phyloP scores from a whole-genome alignment of 2,329 filamentous ascomycete species.

The Sordariomycetes sp. region DNA sequence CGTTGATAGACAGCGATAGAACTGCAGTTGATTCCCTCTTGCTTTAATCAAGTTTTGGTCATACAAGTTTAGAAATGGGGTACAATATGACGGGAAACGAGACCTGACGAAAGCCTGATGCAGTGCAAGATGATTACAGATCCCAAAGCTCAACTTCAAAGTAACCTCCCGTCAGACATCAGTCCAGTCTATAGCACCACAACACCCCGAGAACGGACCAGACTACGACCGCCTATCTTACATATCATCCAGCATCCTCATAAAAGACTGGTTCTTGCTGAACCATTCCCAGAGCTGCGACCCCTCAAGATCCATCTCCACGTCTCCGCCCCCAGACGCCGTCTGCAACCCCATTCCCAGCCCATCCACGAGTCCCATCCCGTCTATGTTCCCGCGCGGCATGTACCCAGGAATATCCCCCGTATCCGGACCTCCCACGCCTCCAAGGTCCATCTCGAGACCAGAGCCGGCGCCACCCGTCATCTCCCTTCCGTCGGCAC shows the following conservation, averaged over 20 bases:
- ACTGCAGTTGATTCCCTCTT: no score
- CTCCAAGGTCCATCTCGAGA: neutral
- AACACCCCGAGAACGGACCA: neutral
- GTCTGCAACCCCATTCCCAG: neutral
- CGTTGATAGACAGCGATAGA: no score
- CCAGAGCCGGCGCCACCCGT: neutral
- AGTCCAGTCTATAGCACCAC: no score
- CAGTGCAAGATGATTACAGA: no score
- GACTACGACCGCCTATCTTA: neutral
- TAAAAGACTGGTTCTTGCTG: slow-evolving; percentile 9
- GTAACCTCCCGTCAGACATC: no score
- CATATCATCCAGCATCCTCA: slow-evolving; percentile 9
- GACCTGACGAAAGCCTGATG: no score
- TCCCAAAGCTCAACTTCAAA: no score
- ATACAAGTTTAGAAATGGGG: no score
- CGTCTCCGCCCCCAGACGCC: slow-evolving; percentile 1
- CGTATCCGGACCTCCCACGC: neutral
- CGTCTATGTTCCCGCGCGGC: neutral
- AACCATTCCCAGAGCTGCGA: slow-evolving; percentile 9
- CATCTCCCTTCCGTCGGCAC: neutral
- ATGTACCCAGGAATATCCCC: neutral
- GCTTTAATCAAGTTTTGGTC: no score
- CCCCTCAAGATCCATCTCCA: slow-evolving; percentile 8
- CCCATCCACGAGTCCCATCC: neutral
- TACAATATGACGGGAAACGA: no score